Evolutionary conservation across 352 stramenopile genomes (phyloP), one percentile per base, ranked within the genome.

Genomic region (Phytophthora colocasiae): DNA sequence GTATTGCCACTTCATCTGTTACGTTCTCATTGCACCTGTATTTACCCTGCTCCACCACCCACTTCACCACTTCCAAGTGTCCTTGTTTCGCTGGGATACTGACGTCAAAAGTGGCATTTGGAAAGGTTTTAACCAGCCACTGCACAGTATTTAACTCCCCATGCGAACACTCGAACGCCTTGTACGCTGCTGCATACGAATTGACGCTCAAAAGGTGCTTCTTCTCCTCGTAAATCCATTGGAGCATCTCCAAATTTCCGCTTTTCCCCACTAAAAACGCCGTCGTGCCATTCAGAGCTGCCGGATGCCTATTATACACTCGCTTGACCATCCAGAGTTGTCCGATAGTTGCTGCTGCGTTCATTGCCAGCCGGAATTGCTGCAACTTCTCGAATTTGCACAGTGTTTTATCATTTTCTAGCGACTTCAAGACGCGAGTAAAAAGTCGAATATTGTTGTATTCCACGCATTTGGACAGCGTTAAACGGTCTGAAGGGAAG

Each of bases 291-390:
- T 57, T 58, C 45, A 69, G 29, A 9, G 61, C 61, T 27, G 14
- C 41, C 24, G 61, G 52, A 9, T 53, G 24, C 6, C 52, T 26
- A 14, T 49, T 11, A 17, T 58, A 58, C 26, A 63, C 52, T 22
- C 47, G 52, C 53, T 58, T 26, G 19, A 63, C 61, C 36, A 54
- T 59, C 38, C 46, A 58, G 27, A 69, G 46, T 29, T 63, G 34
- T 0, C 61, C 53, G 5, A 54, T 19, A 6, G 43, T 14, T 14
- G 61, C 61, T 0, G 53, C 53, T 6, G 19, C 22, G 7, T 14
- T 8, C 54, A 58, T 64, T 5, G 53, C 61, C 38, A 69, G 45
- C 46, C 53, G 61, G 32, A 39, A 44, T 15, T 63, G 54, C 61
- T 54, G 52, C 45, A 34, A 3, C 31, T 62, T 58, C 44, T 56